Evolutionary conservation across 2,329 filamentous ascomycete genomes (phyloP).

Genomic region (Ophiostoma perfectum): DNA sequence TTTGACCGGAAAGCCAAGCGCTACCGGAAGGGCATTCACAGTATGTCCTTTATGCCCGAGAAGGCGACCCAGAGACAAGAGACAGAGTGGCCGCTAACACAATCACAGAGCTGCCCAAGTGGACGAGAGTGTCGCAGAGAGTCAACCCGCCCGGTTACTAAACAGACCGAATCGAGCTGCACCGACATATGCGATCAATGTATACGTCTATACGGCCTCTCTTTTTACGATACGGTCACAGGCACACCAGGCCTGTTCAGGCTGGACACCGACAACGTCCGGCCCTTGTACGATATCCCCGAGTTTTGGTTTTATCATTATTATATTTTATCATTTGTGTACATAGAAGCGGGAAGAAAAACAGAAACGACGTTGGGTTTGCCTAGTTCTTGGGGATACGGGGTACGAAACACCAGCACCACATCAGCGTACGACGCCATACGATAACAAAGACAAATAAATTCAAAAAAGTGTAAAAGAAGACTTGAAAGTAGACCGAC

Average conservation of each 20-base stretch:
- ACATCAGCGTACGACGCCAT: background rate
- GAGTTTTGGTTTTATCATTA: background rate
- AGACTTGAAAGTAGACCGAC: background rate
- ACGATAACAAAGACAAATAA: background rate
- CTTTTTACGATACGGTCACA: background rate
- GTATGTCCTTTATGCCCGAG: constrained; percentile 50
- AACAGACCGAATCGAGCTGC: background rate
- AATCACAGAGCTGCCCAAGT: constrained; percentile 71
- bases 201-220: background rate
- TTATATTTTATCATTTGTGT: background rate
- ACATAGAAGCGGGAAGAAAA: background rate
- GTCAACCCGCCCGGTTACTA: constrained; percentile 91
- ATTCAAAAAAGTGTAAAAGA: background rate
- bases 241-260: background rate
- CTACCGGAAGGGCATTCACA: constrained; percentile 96
- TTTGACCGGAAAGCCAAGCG: constrained; percentile 94
- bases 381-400: background rate
- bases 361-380: background rate
- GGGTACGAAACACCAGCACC: background rate
- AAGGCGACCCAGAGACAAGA: background rate
- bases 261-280: constrained; percentile 5
- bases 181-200: too few relatives aligned
- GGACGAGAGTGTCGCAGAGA: constrained; percentile 91
- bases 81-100: background rate
- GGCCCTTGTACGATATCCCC: constrained; percentile 24